Evolutionary conservation across 306 rosid genomes (phyloP).

Genomic region (Rosa persica): DNA sequence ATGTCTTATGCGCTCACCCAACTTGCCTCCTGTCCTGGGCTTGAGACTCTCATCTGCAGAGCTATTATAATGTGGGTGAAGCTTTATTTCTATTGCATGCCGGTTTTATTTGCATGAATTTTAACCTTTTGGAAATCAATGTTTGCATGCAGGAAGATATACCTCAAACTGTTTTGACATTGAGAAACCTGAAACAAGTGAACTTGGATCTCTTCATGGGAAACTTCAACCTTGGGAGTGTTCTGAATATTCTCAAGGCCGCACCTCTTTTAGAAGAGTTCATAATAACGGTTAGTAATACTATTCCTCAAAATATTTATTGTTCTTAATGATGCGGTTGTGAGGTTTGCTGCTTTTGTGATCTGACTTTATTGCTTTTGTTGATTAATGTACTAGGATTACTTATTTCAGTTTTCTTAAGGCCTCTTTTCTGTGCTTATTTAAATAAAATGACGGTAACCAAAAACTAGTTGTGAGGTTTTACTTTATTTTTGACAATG

Average conservation of each 20-base stretch:
- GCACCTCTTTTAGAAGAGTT: background rate
- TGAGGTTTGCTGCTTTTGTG: too few species aligned
- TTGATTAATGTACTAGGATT: too few species aligned
- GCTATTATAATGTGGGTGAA: background rate
- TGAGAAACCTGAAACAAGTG: background rate
- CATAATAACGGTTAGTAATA: background rate
- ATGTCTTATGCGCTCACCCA: background rate
- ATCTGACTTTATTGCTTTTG: too few species aligned
- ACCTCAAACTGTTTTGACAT: background rate
- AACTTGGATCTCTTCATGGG: background rate
- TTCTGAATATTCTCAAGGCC: background rate
- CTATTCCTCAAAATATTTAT: too few species aligned
- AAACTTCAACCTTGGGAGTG: background rate
- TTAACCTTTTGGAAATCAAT: background rate
- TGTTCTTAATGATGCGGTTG: background rate
- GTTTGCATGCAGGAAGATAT: background rate
- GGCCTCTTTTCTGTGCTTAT: too few species aligned
- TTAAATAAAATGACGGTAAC: too few species aligned
- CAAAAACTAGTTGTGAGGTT: too few species aligned
- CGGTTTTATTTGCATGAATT: background rate
- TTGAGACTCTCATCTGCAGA: background rate
- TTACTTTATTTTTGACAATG: too few species aligned
- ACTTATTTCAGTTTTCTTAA: too few species aligned
- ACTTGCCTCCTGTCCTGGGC: background rate
- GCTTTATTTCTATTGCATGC: background rate